These are phyloP conservation scores for Auxenochlorella pyrenoidosa DNA, from an alignment of 139 green algal genomes.

Conservation along the genomic window DNA sequence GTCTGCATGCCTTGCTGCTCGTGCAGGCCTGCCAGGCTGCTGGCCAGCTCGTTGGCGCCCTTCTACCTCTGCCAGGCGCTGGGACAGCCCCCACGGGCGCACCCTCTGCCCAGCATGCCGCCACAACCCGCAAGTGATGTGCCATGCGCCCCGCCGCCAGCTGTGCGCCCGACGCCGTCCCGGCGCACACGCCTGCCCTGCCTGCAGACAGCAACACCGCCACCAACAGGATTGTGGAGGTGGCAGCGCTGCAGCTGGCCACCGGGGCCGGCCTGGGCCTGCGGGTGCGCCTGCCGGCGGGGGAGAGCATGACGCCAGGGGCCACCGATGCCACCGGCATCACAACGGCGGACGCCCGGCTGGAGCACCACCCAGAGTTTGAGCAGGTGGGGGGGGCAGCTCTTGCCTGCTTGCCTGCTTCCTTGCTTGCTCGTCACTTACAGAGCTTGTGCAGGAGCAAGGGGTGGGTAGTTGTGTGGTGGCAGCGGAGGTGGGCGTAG, in stretches of 20 bases:
- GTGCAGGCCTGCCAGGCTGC: neutral
- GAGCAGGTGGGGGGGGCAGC: neutral
- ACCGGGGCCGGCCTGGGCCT: slow-evolving; percentile 5
- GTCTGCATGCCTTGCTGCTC: too few species aligned
- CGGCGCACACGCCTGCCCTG: neutral
- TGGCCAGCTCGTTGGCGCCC: neutral
- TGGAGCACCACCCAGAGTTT: neutral
- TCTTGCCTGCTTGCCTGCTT: neutral
- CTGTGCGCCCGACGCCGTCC: neutral
- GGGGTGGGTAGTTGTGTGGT: too few species aligned
- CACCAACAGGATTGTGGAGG: slow-evolving; percentile 51
- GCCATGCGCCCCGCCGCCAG: neutral
- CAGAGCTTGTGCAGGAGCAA: too few species aligned
- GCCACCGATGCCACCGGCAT: slow-evolving; percentile 42
- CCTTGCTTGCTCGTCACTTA: too few species aligned
- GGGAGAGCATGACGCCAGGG: neutral
- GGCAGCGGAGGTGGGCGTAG: neutral
- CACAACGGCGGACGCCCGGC: slow-evolving; percentile 1
- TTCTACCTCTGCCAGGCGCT: neutral
- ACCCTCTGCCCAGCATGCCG: neutral
- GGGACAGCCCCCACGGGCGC: too few species aligned
- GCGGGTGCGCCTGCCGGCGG: slow-evolving; percentile 37
- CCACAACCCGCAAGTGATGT: too few species aligned
- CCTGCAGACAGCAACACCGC: neutral
- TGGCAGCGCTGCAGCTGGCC: slow-evolving; percentile 41